Evolutionary conservation across 208 protist species (phyloP).

Genomic region (Leishmania arabica): DNA sequence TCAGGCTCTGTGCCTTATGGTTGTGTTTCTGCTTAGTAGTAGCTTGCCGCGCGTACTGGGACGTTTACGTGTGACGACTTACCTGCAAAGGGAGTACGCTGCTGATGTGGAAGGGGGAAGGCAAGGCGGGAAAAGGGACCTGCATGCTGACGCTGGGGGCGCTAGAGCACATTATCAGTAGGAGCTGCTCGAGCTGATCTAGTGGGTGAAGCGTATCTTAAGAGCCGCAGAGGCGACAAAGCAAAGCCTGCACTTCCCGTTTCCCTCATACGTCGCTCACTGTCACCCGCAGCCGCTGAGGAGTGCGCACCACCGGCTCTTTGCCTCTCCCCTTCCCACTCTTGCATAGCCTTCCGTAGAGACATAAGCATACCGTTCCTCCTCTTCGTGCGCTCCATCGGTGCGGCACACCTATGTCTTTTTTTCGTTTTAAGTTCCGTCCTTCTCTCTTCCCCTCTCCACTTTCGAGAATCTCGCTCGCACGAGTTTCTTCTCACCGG

Average conservation of each 20-base stretch:
- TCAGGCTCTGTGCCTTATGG: not conserved
- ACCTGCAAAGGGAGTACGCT: not conserved
- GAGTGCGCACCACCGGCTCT: not conserved
- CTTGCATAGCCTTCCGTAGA: not conserved
- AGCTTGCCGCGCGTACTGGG: not conserved
- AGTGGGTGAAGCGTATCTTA: not conserved
- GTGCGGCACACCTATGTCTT: not conserved
- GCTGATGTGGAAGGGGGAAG: not conserved
- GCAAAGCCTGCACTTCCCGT: not conserved
- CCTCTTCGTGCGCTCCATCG: not conserved
- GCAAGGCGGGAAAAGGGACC: no score
- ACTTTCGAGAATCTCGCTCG: not conserved
- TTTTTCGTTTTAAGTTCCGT: not conserved
- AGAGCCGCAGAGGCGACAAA: not conserved
- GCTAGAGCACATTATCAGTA: not conserved
- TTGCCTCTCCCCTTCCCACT: not conserved
- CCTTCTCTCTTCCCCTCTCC: not conserved
- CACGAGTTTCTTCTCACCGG: not conserved
- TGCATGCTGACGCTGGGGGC: not conserved
- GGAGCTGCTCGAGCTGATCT: not conserved
- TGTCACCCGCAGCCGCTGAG: not conserved
- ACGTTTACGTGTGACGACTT: not conserved
- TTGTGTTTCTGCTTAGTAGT: conserved; percentile 13
- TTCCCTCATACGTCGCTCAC: not conserved
- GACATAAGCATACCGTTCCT: not conserved